Conservation (phyloP, 2,329 filamentous ascomycete genomes). For the Fusarium euwallaceae region DNA sequence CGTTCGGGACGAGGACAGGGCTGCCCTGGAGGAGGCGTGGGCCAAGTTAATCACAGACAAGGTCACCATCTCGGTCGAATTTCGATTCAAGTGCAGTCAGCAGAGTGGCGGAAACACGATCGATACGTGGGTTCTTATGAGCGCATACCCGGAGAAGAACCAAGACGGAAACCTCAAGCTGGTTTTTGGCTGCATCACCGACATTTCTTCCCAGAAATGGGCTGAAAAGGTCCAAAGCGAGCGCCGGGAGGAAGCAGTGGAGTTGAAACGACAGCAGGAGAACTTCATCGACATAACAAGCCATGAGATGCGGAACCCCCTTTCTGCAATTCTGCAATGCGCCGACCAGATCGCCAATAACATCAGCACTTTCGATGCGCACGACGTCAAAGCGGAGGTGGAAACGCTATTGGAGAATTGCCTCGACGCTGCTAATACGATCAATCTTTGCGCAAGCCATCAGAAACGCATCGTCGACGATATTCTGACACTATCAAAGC, state of each 20-base stretch:
- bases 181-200: slow-evolving; percentile 85
- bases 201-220: slow-evolving; percentile 88
- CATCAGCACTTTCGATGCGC: slow-evolving; percentile 58
- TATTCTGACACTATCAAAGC: slow-evolving; percentile 75
- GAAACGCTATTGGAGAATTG: slow-evolving; percentile 66
- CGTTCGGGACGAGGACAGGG: slow-evolving; percentile 75
- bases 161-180: slow-evolving; percentile 75
- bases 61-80: slow-evolving; percentile 76
- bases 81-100: slow-evolving; percentile 79
- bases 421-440: slow-evolving; percentile 84
- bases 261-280: slow-evolving; percentile 79
- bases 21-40: slow-evolving; percentile 72
- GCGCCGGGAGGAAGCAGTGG: slow-evolving; percentile 83
- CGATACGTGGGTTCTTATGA: slow-evolving; percentile 84
- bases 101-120: slow-evolving; percentile 70
- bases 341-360: slow-evolving; percentile 77
- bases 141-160: slow-evolving; percentile 79
- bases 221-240: slow-evolving; percentile 84
- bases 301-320: slow-evolving; percentile 82
- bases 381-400: slow-evolving; percentile 57
- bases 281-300: slow-evolving; percentile 82
- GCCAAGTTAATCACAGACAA: slow-evolving; percentile 70
- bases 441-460: slow-evolving; percentile 83
- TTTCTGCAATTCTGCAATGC: slow-evolving; percentile 81
- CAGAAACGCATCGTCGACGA: slow-evolving; percentile 81